phyloP scores from a whole-genome alignment of 805 yeast species.

The Candida oleophila region DNA sequence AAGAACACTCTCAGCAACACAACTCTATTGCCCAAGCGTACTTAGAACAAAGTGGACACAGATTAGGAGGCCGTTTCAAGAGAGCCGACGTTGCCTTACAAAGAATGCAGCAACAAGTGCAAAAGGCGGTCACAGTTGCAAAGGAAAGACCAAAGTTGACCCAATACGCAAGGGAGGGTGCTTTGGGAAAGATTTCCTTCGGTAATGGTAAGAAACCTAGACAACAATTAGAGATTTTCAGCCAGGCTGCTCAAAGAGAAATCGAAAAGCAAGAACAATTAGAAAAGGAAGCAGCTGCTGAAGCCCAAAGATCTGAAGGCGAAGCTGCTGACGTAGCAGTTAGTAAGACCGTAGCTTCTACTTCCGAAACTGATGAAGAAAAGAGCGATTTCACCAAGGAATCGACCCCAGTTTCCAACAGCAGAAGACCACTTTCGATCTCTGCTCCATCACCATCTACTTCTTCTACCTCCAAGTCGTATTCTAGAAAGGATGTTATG shows the following conservation, averaged over 20 bases:
- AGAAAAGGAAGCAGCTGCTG: slow-evolving; percentile 17
- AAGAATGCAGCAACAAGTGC: slow-evolving; percentile 98
- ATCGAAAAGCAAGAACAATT: slow-evolving; percentile 29
- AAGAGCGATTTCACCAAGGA: slow-evolving; percentile 19
- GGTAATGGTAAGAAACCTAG: slow-evolving; percentile 85
- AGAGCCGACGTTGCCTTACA: slow-evolving; percentile 89
- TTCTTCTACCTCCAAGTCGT: slow-evolving; percentile 17
- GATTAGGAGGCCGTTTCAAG: slow-evolving; percentile 80
- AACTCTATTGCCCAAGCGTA: slow-evolving; percentile 91
- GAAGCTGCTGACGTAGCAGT: slow-evolving; percentile 15
- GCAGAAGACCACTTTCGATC: slow-evolving; percentile 26
- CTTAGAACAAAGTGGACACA: slow-evolving; percentile 86
- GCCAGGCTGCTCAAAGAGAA: slow-evolving; percentile 50
- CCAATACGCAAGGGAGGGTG: slow-evolving; percentile 75
- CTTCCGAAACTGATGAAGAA: slow-evolving; percentile 16
- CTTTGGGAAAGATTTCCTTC: slow-evolving; percentile 81
- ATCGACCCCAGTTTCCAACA: slow-evolving; percentile 1
- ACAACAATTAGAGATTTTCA: slow-evolving; percentile 70
- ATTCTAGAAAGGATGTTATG: slow-evolving; percentile 47
- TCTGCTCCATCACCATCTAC: slow-evolving; percentile 27
- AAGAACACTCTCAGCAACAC: slow-evolving; percentile 54
- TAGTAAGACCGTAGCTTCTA: slow-evolving; percentile 15
- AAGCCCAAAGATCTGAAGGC: slow-evolving; percentile 20
- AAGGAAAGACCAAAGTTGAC: slow-evolving; percentile 76
- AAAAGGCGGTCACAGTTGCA: slow-evolving; percentile 93